Conservation (phyloP, 1,284 basidiomycete species). For the Neonothopanus nambi region DNA sequence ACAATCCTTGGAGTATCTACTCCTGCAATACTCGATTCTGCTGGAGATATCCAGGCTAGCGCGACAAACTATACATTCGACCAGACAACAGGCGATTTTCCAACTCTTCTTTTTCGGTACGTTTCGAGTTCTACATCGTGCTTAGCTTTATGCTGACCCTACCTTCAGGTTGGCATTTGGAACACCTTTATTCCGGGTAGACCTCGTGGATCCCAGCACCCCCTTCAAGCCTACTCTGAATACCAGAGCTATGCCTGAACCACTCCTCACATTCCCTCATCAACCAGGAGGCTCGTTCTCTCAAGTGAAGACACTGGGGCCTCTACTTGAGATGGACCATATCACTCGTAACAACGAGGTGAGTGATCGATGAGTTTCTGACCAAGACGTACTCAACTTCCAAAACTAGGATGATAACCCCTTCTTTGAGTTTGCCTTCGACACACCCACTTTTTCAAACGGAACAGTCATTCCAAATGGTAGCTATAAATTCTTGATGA, state of each 20-base stretch:
- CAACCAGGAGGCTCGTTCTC: constrained; percentile 21
- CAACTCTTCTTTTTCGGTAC: constrained; percentile 29
- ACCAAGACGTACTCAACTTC: neutral
- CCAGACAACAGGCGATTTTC: constrained; percentile 28
- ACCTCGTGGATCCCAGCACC: constrained; percentile 37
- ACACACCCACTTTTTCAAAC: too few relatives aligned
- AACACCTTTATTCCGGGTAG: constrained; percentile 38
- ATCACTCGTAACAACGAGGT: constrained; percentile 37
- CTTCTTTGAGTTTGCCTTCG: constrained; percentile 27
- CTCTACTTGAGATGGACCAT: constrained; percentile 37
- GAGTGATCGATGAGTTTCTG: constrained; percentile 24
- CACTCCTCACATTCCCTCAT: constrained; percentile 26
- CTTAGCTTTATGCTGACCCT: neutral
- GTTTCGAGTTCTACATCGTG: neutral
- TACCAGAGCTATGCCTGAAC: constrained; percentile 21
- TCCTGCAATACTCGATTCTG: constrained; percentile 31
- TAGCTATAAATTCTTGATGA: too few relatives aligned
- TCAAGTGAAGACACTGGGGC: constrained; percentile 28
- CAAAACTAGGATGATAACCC: neutral
- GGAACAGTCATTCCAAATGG: too few relatives aligned
- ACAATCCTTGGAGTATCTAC: constrained; percentile 31
- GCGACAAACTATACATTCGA: constrained; percentile 39
- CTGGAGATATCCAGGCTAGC: constrained; percentile 27
- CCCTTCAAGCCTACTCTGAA: constrained; percentile 28
- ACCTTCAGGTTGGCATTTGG: constrained; percentile 40